A percentile compares a stretch with the other conserved stretches of the same genome.
Evolutionary conservation across 2,329 filamentous ascomycete species (phyloP).

Genomic region (Fusarium globosum): DNA sequence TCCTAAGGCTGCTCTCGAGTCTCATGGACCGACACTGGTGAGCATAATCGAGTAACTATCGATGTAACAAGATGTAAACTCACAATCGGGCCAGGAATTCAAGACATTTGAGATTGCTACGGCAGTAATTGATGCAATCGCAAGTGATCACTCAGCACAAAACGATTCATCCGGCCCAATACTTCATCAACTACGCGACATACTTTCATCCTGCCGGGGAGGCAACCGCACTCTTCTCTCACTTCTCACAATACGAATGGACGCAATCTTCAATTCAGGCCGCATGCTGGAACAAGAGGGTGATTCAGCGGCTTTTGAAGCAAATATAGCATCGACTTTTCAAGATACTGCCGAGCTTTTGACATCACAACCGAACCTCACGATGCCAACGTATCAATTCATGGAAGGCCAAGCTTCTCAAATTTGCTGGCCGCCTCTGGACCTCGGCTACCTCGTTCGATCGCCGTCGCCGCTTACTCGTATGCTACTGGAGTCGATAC

Average conservation of each 20-base stretch:
- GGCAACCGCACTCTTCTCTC: constrained; percentile 55
- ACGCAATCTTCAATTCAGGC: constrained; percentile 35
- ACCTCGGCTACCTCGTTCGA: constrained; percentile 42
- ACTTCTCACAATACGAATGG: constrained; percentile 48
- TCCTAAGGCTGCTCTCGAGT: constrained; percentile 59
- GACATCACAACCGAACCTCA: constrained; percentile 28
- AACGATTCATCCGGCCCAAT: constrained; percentile 49
- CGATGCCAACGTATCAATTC: constrained; percentile 43
- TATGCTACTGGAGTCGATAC: constrained; percentile 43
- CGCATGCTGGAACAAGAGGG: constrained; percentile 24
- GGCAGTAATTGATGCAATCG: constrained; percentile 55
- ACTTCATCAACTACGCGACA: constrained; percentile 52
- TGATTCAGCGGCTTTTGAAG: constrained; percentile 19
- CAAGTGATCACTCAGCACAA: constrained; percentile 40
- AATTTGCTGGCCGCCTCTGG: constrained; percentile 43
- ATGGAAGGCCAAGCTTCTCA: constrained; percentile 44
- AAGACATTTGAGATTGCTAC: constrained; percentile 61
- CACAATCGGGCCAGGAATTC: constrained; percentile 48
- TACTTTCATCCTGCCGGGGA: constrained; percentile 56
- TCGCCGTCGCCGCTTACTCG: constrained; percentile 44
- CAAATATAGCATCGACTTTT: constrained; percentile 23
- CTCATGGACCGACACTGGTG: constrained; percentile 60
- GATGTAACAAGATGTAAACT: too few relatives aligned
- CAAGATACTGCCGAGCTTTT: constrained; percentile 30
- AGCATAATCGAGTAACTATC: background rate